Evolutionary conservation across 108 stramenopile species (phyloP).

Genomic region (Cyclotella sp.): DNA sequence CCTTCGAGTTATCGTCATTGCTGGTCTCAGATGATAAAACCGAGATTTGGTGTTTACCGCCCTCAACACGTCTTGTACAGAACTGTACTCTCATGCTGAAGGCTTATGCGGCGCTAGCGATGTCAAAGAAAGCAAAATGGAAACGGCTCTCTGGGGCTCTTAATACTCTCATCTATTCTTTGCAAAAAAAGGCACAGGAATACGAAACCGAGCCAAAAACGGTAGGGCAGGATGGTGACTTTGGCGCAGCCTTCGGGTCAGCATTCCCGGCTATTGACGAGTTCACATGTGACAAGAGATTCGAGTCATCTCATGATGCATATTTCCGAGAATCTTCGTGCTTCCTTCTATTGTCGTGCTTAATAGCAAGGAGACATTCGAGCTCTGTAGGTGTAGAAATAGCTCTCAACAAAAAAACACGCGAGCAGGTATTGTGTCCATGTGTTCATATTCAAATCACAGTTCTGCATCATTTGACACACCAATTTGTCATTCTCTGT

Average conservation of each 20-base stretch:
- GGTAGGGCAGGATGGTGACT: not conserved
- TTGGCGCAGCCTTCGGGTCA: constrained; percentile 17
- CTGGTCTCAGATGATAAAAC: constrained; percentile 1
- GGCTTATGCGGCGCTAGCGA: constrained; percentile 16
- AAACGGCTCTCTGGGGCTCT: constrained; percentile 8
- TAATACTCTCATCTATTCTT: not conserved
- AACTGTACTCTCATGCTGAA: constrained; percentile 18
- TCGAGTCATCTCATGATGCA: not conserved
- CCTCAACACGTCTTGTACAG: constrained; percentile 36
- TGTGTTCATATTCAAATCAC: constrained; percentile 2
- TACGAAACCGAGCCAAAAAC: not conserved
- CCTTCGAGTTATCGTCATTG: constrained; percentile 14
- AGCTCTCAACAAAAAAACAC: constrained; percentile 14
- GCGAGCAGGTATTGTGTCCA: constrained; percentile 17
- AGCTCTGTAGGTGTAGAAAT: not conserved
- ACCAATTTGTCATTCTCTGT: not conserved
- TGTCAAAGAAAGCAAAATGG: constrained; percentile 36
- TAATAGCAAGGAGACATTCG: constrained; percentile 9
- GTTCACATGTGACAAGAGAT: constrained; percentile 1
- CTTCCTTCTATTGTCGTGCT: constrained; percentile 13
- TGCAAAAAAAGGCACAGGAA: constrained; percentile 10
- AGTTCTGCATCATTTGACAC: not conserved
- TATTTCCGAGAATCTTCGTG: constrained; percentile 25
- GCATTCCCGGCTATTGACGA: constrained; percentile 13
- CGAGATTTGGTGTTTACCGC: constrained; percentile 20